A percentile compares a stretch with the other conserved stretches of the same genome.
Evolutionary conservation across 2,329 filamentous ascomycete species (phyloP).

Genomic region (Aspergillus fumigatiaffinis): DNA sequence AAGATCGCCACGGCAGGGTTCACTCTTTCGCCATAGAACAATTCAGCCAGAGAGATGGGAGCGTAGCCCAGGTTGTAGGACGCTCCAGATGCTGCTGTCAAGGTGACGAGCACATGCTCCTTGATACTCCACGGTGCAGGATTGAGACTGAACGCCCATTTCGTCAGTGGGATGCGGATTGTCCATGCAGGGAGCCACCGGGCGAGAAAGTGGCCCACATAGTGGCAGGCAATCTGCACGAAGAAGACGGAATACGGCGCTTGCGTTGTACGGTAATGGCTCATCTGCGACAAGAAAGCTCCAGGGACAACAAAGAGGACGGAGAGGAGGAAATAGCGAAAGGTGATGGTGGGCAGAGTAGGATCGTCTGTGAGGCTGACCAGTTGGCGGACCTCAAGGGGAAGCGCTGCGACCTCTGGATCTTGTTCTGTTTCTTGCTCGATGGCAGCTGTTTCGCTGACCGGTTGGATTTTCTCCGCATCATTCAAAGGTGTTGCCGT

Average conservation of each 20-base stretch:
- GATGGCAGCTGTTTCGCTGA: not conserved
- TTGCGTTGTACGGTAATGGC: slow-evolving; percentile 54
- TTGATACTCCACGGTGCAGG: slow-evolving; percentile 56
- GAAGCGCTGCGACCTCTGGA: slow-evolving; percentile 51
- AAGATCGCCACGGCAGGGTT: slow-evolving; percentile 54
- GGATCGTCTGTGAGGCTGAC: slow-evolving; percentile 58
- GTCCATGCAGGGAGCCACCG: slow-evolving; percentile 48
- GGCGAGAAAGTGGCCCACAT: slow-evolving; percentile 51
- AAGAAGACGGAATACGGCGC: slow-evolving; percentile 60
- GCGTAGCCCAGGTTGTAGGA: slow-evolving; percentile 51
- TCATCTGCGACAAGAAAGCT: slow-evolving; percentile 56
- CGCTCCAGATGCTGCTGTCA: slow-evolving; percentile 52
- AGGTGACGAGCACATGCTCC: slow-evolving; percentile 55
- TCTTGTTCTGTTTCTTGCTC: slow-evolving; percentile 40
- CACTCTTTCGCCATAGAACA: slow-evolving; percentile 54
- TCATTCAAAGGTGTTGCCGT: slow-evolving; percentile 5
- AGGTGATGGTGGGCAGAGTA: slow-evolving; percentile 54
- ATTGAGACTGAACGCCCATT: slow-evolving; percentile 51
- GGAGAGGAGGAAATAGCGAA: slow-evolving; percentile 56
- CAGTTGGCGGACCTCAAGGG: slow-evolving; percentile 53
- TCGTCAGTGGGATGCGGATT: slow-evolving; percentile 47
- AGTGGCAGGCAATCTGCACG: slow-evolving; percentile 57
- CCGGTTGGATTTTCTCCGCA: slow-evolving; percentile 15
- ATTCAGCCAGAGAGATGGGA: slow-evolving; percentile 53
- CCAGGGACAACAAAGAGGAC: slow-evolving; percentile 55